A percentile compares a stretch with the other conserved stretches of the same genome.
Conservation (phyloP, 1,139 yeast genomes). For the Geotrichum australiense region DNA sequence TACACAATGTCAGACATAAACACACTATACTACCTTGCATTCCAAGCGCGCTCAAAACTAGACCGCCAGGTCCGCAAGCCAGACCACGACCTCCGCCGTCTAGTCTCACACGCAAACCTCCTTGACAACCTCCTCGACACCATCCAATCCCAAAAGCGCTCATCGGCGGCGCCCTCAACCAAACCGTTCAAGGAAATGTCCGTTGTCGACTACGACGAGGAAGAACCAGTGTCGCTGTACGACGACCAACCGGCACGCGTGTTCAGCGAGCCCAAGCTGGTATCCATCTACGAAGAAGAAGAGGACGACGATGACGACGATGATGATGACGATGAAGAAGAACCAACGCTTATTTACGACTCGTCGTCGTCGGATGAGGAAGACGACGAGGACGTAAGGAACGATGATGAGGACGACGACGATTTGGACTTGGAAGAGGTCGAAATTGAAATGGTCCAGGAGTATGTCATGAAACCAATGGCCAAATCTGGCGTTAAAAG, state of each 20-base stretch:
- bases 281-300: constrained; percentile 7
- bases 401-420: no score
- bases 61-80: constrained; percentile 58
- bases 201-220: constrained; percentile 17
- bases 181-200: constrained; percentile 11
- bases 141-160: constrained; percentile 21
- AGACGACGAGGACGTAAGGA: no score
- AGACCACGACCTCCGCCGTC: constrained; percentile 52
- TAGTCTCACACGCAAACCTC: constrained; percentile 72
- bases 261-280: constrained; percentile 11
- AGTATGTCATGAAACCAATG: no score
- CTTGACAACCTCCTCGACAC: constrained; percentile 60
- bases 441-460: no score
- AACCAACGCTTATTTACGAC: no score
- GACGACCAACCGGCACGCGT: constrained; percentile 18
- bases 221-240: constrained; percentile 19
- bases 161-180: constrained; percentile 10
- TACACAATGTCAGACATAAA: no score
- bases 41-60: constrained; percentile 61
- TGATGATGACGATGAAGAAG: constrained; percentile 1
- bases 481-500: no score
- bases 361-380: no score
- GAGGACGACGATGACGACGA: constrained; percentile 9
- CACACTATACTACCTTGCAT: constrained; percentile 51
- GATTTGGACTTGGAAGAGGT: no score